phyloP scores from a whole-genome alignment of 2,329 filamentous ascomycete species.

The Trichophyton benhamiae region DNA sequence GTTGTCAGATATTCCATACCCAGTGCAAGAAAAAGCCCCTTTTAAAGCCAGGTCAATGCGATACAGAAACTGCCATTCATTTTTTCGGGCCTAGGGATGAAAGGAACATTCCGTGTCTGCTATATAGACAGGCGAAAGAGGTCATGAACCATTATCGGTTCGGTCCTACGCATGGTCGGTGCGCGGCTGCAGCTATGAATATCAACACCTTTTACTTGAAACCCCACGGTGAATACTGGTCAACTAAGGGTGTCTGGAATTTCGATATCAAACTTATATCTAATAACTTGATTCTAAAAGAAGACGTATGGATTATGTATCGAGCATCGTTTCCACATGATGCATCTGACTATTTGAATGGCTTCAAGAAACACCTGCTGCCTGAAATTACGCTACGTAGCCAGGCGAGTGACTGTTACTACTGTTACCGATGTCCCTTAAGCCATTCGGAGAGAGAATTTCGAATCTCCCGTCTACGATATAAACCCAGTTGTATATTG shows the following conservation, averaged over 20 bases:
- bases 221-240: no score
- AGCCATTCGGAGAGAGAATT: not conserved
- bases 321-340: no score
- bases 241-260: not conserved
- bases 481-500: not conserved
- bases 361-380: not conserved
- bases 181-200: not conserved
- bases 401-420: not conserved
- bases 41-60: not conserved
- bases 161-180: not conserved
- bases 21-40: not conserved
- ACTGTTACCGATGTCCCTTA: not conserved
- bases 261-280: not conserved
- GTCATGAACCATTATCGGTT: constrained; percentile 1
- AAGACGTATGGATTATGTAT: not conserved
- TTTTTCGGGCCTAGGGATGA: not conserved
- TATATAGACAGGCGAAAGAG: not conserved
- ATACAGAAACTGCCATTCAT: not conserved
- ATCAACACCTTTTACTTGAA: not conserved
- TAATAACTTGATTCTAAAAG: not conserved
- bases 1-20: not conserved
- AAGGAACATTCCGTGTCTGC: not conserved
- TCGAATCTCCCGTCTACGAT: not conserved
- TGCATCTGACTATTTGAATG: not conserved
- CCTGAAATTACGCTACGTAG: no score